Evolutionary conservation across 176 grass and related monocot species (phyloP).

Genomic region (Eleusine coracana): DNA sequence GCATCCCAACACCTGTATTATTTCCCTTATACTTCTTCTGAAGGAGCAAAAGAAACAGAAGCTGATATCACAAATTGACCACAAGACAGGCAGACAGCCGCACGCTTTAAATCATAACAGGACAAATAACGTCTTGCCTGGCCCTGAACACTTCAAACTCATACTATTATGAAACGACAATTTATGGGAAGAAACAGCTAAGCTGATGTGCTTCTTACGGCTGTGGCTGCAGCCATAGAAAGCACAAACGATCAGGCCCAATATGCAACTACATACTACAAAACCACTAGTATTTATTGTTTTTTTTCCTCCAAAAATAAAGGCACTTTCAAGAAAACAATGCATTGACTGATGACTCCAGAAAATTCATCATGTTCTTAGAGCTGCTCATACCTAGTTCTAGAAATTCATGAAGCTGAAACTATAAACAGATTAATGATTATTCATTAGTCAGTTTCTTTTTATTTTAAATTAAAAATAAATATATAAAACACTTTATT

Average conservation of each 20-base stretch:
- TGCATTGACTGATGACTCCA: background rate
- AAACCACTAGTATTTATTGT: no score
- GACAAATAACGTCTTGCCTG: background rate
- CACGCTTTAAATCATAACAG: constrained; percentile 9
- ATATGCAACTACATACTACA: background rate
- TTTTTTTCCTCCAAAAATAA: background rate
- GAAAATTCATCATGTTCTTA: no score
- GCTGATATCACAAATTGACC: background rate
- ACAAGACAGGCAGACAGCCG: background rate
- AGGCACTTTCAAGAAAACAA: background rate
- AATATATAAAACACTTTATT: no score
- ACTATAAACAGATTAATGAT: no score
- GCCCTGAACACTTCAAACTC: background rate
- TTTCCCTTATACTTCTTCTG: background rate
- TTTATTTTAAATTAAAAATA: no score
- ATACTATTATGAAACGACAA: background rate
- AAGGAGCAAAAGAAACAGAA: background rate
- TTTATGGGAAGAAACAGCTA: no score
- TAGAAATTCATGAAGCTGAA: no score
- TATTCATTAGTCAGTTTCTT: no score
- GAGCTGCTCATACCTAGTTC: no score
- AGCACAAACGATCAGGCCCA: no score
- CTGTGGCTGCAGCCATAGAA: no score
- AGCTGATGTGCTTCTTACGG: background rate
- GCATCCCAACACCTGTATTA: background rate